Conservation (phyloP, 331 rosid species). For the Spiraea crenata region DNA sequence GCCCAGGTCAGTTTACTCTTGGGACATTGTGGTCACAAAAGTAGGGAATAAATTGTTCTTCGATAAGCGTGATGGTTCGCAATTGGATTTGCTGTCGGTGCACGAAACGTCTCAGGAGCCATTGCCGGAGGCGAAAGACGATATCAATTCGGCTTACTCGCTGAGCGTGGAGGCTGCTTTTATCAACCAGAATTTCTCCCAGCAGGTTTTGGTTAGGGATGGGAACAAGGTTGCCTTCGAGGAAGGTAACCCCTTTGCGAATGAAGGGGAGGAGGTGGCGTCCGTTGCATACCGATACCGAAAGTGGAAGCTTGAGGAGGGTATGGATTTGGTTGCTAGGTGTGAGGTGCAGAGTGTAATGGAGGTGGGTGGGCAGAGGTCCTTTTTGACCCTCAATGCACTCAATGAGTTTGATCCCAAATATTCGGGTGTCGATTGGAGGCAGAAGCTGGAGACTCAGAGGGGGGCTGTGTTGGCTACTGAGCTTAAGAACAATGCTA, state of each 20-base stretch:
- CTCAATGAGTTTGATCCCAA: slow-evolving; percentile 86
- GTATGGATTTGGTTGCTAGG: slow-evolving; percentile 74
- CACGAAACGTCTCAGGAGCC: slow-evolving; percentile 97
- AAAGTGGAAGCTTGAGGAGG: slow-evolving; percentile 86
- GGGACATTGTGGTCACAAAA: slow-evolving; percentile 86
- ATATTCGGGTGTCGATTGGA: slow-evolving; percentile 90
- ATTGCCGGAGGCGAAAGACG: slow-evolving; percentile 82
- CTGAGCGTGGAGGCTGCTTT: slow-evolving; percentile 78
- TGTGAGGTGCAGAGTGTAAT: slow-evolving; percentile 91
- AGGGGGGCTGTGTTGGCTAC: slow-evolving; percentile 96
- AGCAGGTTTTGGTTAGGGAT: slow-evolving; percentile 70
- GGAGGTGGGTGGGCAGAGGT: slow-evolving; percentile 76
- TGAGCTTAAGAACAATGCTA: slow-evolving; percentile 92
- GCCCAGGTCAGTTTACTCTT: slow-evolving; percentile 80
- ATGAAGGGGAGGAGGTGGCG: slow-evolving; percentile 86
- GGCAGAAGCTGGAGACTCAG: slow-evolving; percentile 95
- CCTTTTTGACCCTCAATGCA: slow-evolving; percentile 84
- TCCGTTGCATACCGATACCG: slow-evolving; percentile 78
- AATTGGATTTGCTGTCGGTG: slow-evolving; percentile 79
- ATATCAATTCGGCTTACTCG: slow-evolving; percentile 76
- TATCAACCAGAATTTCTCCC: slow-evolving; percentile 86
- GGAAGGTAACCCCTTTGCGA: slow-evolving; percentile 85
- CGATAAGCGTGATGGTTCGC: slow-evolving; percentile 89
- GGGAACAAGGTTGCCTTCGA: slow-evolving; percentile 73
- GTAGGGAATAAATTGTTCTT: slow-evolving; percentile 90